phyloP scores from a whole-genome alignment of 176 grass and related monocot genomes.

The Chrysopogon serrulatus region DNA sequence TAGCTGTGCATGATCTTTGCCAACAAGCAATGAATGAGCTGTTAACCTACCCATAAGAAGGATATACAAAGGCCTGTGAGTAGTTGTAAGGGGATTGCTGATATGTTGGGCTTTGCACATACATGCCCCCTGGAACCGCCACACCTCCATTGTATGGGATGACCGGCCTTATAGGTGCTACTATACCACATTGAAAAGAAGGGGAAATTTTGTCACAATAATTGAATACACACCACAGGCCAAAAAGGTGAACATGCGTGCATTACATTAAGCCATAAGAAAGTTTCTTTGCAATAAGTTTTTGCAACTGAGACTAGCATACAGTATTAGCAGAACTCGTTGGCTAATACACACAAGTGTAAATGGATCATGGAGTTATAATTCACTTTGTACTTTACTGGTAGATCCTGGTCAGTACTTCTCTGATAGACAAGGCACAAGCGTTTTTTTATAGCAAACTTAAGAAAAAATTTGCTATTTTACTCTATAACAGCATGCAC shows the following conservation, averaged over 20 bases:
- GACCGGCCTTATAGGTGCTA: constrained; percentile 59
- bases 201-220: constrained; percentile 23
- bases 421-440: not conserved
- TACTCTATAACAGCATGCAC: not conserved
- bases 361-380: not conserved
- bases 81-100: constrained; percentile 67
- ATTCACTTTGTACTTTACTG: not conserved
- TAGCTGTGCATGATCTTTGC: constrained; percentile 43
- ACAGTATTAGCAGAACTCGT: not conserved
- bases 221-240: constrained; percentile 19
- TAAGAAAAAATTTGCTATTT: not conserved
- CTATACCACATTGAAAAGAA: constrained; percentile 40
- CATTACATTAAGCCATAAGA: constrained; percentile 24
- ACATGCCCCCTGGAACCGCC: constrained; percentile 54
- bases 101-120: constrained; percentile 67
- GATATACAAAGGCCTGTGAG: constrained; percentile 60
- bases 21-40: constrained; percentile 27
- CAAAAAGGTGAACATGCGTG: not conserved
- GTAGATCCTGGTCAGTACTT: not conserved
- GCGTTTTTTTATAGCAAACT: constrained; percentile 21
- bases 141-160: constrained; percentile 57
- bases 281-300: constrained; percentile 7
- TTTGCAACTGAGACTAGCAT: not conserved
- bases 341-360: not conserved
- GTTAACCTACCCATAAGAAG: constrained; percentile 67